Evolutionary conservation across 495 filamentous ascomycete genomes (phyloP), one percentile per base, ranked within the genome.

Genomic region (Podospora pseudoanserina): DNA sequence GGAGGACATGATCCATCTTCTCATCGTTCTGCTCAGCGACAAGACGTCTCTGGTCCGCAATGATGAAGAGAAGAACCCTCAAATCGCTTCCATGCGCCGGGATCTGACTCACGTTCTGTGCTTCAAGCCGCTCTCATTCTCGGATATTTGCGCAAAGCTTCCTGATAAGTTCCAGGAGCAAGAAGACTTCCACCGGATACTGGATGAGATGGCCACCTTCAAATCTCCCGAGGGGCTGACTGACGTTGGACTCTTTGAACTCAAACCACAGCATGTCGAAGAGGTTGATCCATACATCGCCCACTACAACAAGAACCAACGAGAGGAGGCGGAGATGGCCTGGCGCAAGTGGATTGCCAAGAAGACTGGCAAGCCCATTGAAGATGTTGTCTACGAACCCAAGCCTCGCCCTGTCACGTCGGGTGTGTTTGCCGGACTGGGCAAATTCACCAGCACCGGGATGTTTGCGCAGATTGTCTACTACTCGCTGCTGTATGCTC

Each of bases 291-390:
- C 95, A 4, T 99, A 97, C 74, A 92, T 92, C 72, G 89, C 93
- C 16, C 92, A 97, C 71, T 99, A 95, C 79, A 93, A 87, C 70
- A 96, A 97, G 77, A 98, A 98, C 76, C 96, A 98, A 77, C 90
- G 95, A 28, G 95, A 99, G 72, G 95, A 99, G 75, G 91, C 94
- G 0, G 95, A 99, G 80, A 89, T 84, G 65, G 90, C 91, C 19
- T 97, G 93, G 78, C 91, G 88, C 66, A 89, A 89, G 63, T 90
- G 92, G 85, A 87, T 94, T 80, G 90, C 92, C 9, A 94, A 96
- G 80, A 91, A 91, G 80, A 93, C 90, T 0, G 94, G 95, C 2
- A 91, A 92, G 73, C 83, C 89, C 56, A 80, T 85, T 7, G 85
- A 89, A 16, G 94, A 99, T 56, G 88, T 97, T 70, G 94, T 97